Evolutionary conservation across 2,329 filamentous ascomycete species (phyloP).

Genomic region (Claviceps arundinis): DNA sequence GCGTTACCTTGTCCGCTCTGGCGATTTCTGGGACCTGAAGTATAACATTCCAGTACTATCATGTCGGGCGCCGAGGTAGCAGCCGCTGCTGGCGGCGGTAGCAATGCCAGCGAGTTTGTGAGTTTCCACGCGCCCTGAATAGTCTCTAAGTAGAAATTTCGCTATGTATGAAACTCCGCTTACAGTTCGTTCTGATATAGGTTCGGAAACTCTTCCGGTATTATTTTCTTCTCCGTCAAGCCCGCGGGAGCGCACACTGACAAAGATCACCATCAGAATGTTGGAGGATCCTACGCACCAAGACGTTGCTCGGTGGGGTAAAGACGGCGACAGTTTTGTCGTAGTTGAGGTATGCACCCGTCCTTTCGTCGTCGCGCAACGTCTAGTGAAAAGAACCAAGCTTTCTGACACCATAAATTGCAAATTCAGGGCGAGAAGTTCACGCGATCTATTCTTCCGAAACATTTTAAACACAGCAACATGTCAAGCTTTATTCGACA

Average conservation of each 20-base stretch:
- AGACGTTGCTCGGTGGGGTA: conserved; percentile 88
- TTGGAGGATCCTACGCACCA: conserved; percentile 88
- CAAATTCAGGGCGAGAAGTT: conserved; percentile 79
- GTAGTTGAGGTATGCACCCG: conserved; percentile 63
- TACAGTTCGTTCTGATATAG: conserved; percentile 29
- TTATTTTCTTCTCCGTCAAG: conserved; percentile 5
- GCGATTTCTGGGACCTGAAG: neutral
- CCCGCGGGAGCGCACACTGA: neutral
- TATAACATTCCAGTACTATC: neutral
- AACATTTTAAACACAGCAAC: conserved; percentile 98
- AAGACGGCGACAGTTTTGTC: conserved; percentile 89
- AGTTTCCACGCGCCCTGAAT: conserved; percentile 25
- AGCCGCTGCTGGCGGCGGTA: conserved; percentile 33
- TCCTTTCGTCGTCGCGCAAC: neutral
- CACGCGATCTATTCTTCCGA: conserved; percentile 89
- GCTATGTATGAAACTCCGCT: neutral
- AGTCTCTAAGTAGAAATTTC: neutral
- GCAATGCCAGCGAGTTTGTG: conserved; percentile 93
- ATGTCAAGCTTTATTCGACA: conserved; percentile 95
- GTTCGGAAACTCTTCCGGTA: conserved; percentile 99
- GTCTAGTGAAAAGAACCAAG: neutral
- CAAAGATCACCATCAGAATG: conserved; percentile 40
- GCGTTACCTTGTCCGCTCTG: neutral
- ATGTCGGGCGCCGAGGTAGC: conserved; percentile 23
- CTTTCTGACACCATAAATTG: conserved; percentile 7